Conservation (phyloP, 2,329 filamentous ascomycete genomes). For the Colletotrichum viniferum region DNA sequence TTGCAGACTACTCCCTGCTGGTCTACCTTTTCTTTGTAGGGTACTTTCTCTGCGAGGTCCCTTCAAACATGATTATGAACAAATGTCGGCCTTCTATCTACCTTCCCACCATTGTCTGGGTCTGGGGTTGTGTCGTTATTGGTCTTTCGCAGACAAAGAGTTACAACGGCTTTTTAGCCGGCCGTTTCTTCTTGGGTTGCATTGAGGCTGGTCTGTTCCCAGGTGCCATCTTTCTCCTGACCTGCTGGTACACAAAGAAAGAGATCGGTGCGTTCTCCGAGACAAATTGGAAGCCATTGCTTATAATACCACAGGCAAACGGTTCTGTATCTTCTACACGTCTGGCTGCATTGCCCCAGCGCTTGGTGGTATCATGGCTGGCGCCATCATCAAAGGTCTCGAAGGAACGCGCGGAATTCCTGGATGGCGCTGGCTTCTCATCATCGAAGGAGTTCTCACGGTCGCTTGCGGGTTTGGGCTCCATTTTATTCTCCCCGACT, state of each 20-base stretch:
- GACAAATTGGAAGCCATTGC: neutral
- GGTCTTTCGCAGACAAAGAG: conserved; percentile 50
- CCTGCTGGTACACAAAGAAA: neutral
- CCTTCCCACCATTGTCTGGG: conserved; percentile 15
- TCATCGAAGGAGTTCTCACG: neutral
- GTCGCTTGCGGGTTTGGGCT: neutral
- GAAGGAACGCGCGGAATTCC: neutral
- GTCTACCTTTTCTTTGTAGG: neutral
- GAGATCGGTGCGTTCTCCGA: neutral
- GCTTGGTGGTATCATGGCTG: neutral
- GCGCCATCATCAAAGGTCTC: neutral
- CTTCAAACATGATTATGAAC: neutral
- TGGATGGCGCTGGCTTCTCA: neutral
- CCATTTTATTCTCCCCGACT: neutral
- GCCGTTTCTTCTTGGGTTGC: conserved; percentile 46
- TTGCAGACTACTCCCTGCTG: neutral
- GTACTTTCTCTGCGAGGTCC: neutral
- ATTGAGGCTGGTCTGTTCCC: neutral
- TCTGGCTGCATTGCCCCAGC: neutral
- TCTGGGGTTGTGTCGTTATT: conserved; percentile 32
- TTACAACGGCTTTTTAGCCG: conserved; percentile 50
- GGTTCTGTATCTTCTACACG: neutral
- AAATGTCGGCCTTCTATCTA: neutral
- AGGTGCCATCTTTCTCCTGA: neutral
- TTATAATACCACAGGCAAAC: neutral